These are phyloP conservation scores for Colletotrichum zoysiae DNA, from an alignment of 2,329 filamentous ascomycete genomes.

Conservation along the genomic window DNA sequence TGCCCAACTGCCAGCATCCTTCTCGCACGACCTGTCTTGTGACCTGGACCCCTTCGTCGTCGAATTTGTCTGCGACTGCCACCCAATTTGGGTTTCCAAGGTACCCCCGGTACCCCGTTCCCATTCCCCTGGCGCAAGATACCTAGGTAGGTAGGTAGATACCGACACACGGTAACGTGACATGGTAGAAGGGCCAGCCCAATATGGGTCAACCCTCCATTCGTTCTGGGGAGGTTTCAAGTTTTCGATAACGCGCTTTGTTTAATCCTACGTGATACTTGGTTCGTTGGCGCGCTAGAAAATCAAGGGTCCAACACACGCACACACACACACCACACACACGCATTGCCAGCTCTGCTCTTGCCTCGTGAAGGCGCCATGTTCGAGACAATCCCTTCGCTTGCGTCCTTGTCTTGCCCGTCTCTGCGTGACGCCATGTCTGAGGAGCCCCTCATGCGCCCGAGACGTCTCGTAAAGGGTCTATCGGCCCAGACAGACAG, in stretches of 20 bases:
- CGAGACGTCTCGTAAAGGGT: constrained; percentile 2
- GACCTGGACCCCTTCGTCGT: constrained; percentile 2
- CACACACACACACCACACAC: background rate
- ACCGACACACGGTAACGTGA: background rate
- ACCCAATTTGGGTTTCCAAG: constrained; percentile 2
- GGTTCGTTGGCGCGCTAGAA: background rate
- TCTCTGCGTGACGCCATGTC: constrained; percentile 18
- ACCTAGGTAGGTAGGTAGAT: too few relatives aligned
- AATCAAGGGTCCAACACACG: constrained; percentile 36
- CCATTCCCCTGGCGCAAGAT: constrained; percentile 11
- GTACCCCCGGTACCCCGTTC: constrained; percentile 3
- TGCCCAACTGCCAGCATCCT: constrained; percentile 9
- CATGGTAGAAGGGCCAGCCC: background rate
- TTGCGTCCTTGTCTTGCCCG: constrained; percentile 29
- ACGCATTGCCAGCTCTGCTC: background rate
- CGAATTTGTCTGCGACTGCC: constrained; percentile 10
- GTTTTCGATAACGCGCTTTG: constrained; percentile 32
- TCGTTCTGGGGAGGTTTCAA: constrained; percentile 29
- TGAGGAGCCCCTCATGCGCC: constrained; percentile 17
- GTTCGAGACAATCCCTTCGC: constrained; percentile 29
- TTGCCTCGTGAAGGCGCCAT: constrained; percentile 20
- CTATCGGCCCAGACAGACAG: constrained; percentile 7
- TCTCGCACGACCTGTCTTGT: constrained; percentile 16
- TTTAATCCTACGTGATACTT: constrained; percentile 4
- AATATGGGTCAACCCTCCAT: constrained; percentile 15